phyloP scores from a whole-genome alignment of 345 rosid genomes.

The Microcos paniculata region DNA sequence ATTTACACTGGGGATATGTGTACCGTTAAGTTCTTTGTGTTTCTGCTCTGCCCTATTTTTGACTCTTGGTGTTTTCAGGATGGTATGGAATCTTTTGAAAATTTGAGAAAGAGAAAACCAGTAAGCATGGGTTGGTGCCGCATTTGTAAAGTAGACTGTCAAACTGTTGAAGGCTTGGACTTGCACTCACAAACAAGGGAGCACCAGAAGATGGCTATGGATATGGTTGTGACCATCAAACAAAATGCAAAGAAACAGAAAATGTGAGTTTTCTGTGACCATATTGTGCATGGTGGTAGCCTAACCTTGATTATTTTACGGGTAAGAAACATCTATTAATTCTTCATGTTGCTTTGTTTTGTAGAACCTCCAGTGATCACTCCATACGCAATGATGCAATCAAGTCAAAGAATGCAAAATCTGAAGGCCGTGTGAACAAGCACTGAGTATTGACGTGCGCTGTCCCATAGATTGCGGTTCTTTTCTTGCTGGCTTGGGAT shows the following conservation, averaged over 20 bases:
- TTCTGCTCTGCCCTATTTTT: constrained; percentile 8
- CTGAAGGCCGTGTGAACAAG: constrained; percentile 48
- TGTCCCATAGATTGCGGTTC: constrained; percentile 16
- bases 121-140: constrained; percentile 75
- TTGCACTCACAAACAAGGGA: constrained; percentile 71
- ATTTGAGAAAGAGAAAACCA: constrained; percentile 52
- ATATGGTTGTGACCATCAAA: constrained; percentile 54
- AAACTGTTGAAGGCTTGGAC: constrained; percentile 70
- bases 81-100: constrained; percentile 46
- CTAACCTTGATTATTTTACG: constrained; percentile 2
- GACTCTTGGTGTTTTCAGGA: constrained; percentile 36
- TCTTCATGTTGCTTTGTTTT: constrained; percentile 18
- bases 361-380: constrained; percentile 41
- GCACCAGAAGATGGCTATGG: constrained; percentile 75
- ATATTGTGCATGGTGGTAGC: not conserved
- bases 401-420: constrained; percentile 38
- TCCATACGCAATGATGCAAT: constrained; percentile 43
- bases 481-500: constrained; percentile 23
- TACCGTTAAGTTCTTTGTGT: not conserved
- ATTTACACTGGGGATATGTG: not conserved
- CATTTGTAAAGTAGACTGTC: constrained; percentile 75
- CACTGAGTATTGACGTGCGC: constrained; percentile 29
- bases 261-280: constrained; percentile 34
- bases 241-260: constrained; percentile 74
- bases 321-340: constrained; percentile 1